Percentiles rank a stretch among this genome's conserved stretches.
Conservation (phyloP, 768 basidiomycete species). For the Tulasnella sp. region DNA sequence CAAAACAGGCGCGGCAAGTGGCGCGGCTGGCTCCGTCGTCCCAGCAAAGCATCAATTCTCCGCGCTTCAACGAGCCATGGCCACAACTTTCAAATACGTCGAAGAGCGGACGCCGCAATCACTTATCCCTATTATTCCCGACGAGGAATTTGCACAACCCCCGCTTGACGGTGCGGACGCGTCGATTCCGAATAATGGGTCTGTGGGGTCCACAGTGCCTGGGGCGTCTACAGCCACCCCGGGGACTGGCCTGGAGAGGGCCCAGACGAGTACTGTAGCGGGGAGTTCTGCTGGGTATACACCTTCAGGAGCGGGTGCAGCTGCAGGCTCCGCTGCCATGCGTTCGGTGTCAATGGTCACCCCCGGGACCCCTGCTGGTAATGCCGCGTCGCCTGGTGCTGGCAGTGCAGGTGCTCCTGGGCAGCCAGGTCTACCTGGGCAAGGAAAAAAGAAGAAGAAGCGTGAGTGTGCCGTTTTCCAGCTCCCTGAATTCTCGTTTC, state of each 20-base stretch:
- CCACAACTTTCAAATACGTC: constrained; percentile 18
- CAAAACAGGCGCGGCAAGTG: neutral
- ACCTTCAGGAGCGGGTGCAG: neutral
- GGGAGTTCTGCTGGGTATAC: constrained; percentile 17
- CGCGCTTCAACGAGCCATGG: constrained; percentile 14
- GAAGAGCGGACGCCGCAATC: constrained; percentile 1
- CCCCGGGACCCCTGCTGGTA: constrained; percentile 12
- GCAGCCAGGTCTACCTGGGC: constrained; percentile 18
- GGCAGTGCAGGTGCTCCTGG: constrained; percentile 10
- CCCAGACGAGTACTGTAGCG: constrained; percentile 16
- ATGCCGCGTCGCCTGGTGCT: constrained; percentile 17
- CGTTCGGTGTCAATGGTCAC: constrained; percentile 8
- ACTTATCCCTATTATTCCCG: constrained; percentile 8
- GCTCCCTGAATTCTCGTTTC: neutral
- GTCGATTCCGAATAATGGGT: neutral
- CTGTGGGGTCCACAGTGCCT: constrained; percentile 6
- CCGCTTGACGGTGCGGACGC: neutral
- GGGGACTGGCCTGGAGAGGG: neutral
- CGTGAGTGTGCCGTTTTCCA: constrained; percentile 14
- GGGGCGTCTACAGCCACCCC: neutral
- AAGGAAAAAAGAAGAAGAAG: constrained; percentile 28
- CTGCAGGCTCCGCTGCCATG: neutral
- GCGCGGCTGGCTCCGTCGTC: neutral
- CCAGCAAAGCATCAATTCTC: constrained; percentile 20
- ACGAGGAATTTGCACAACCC: neutral